These are phyloP conservation scores for Ceratocystis variospora DNA, from an alignment of 2,329 filamentous ascomycete species.

Conservation along the genomic window DNA sequence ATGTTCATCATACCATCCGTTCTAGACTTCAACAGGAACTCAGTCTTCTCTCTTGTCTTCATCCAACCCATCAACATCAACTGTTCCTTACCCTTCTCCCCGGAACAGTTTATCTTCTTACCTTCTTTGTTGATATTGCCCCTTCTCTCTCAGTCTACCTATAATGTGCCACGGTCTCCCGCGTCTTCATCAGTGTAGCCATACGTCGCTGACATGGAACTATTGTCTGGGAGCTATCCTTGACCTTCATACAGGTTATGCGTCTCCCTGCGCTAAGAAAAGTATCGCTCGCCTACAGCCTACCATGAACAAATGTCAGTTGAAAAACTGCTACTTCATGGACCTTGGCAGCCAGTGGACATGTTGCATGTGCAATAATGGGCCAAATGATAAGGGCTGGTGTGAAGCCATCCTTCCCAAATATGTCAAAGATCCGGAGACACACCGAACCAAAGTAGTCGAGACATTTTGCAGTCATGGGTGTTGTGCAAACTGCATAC, in stretches of 20 bases:
- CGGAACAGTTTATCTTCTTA: no score
- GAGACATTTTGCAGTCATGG: slow-evolving; percentile 38
- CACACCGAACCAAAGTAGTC: slow-evolving; percentile 27
- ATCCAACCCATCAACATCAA: not conserved
- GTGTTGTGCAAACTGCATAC: slow-evolving; percentile 37
- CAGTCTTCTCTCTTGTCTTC: not conserved
- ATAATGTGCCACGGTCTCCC: slow-evolving; percentile 44
- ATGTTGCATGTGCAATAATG: slow-evolving; percentile 40
- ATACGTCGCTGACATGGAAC: slow-evolving; percentile 42
- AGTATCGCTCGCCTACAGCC: slow-evolving; percentile 35
- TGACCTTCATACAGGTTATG: slow-evolving; percentile 37
- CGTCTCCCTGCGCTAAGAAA: slow-evolving; percentile 36
- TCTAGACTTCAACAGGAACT: not conserved
- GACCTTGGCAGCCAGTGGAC: slow-evolving; percentile 37
- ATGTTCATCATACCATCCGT: not conserved
- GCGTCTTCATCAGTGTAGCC: slow-evolving; percentile 37
- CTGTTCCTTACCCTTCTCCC: not conserved
- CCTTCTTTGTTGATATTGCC: not conserved
- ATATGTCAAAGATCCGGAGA: slow-evolving; percentile 26
- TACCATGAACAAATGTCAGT: slow-evolving; percentile 33
- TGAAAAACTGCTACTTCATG: slow-evolving; percentile 39
- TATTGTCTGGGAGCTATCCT: slow-evolving; percentile 37
- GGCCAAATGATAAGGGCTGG: slow-evolving; percentile 41
- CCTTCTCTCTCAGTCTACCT: slow-evolving; percentile 7
- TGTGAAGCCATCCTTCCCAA: slow-evolving; percentile 31